Evolutionary conservation across 2,329 filamentous ascomycete genomes (phyloP).

Genomic region (Lomentospora prolificans): DNA sequence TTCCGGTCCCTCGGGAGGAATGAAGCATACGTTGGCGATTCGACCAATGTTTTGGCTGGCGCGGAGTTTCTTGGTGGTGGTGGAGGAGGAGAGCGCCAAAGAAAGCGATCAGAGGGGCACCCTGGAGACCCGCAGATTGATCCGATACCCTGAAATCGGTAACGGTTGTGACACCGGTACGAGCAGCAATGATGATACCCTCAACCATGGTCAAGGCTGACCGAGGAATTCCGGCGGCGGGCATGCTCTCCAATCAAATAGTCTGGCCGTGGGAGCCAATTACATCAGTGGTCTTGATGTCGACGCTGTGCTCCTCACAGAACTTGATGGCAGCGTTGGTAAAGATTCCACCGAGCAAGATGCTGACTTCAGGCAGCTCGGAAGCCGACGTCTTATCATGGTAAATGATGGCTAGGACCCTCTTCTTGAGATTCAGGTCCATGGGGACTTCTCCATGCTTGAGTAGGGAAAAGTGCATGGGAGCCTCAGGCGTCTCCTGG

Average conservation of each 20-base stretch:
- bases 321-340: conserved; percentile 41
- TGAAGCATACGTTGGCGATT: conserved; percentile 52
- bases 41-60: conserved; percentile 53
- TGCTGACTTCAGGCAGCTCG: conserved; percentile 46
- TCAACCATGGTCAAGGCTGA: conserved; percentile 48
- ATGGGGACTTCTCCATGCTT: conserved; percentile 47
- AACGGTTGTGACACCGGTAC: conserved; percentile 47
- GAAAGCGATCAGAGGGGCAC: conserved; percentile 45
- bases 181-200: conserved; percentile 41
- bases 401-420: conserved; percentile 47
- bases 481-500: conserved; percentile 38
- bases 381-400: conserved; percentile 42
- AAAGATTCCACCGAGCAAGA: conserved; percentile 46
- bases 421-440: conserved; percentile 41
- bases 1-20: conserved; percentile 32
- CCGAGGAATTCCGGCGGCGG: conserved; percentile 32
- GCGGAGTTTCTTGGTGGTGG: conserved; percentile 44
- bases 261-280: conserved; percentile 51
- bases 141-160: conserved; percentile 49
- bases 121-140: conserved; percentile 44
- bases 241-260: conserved; percentile 46
- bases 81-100: conserved; percentile 47
- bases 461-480: conserved; percentile 48
- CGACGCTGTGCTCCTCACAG: conserved; percentile 30
- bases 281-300: conserved; percentile 37